Evolutionary conservation across 2,329 filamentous ascomycete genomes (phyloP).

Genomic region (Rhynchosporium agropyri): DNA sequence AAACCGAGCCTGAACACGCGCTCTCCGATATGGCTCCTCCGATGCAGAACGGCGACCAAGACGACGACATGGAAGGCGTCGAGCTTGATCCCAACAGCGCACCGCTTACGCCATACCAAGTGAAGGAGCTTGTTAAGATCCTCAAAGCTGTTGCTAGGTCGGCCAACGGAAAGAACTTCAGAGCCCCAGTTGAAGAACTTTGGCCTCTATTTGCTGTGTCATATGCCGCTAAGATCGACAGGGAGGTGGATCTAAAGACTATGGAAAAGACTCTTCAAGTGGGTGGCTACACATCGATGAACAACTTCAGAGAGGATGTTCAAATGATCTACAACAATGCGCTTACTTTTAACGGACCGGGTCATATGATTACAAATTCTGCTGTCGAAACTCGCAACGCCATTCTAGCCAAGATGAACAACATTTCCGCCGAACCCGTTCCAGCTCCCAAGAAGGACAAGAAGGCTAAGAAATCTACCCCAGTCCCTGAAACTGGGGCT

Average conservation of each 20-base stretch:
- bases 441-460: constrained; percentile 64
- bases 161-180: constrained; percentile 76
- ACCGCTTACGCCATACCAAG: constrained; percentile 59
- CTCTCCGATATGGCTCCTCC: constrained; percentile 32
- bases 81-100: constrained; percentile 9
- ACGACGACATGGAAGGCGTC: constrained; percentile 13
- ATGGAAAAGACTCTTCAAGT: constrained; percentile 81
- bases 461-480: constrained; percentile 51
- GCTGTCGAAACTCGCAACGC: constrained; percentile 61
- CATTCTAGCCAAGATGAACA: constrained; percentile 57
- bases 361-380: constrained; percentile 68
- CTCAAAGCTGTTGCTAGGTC: constrained; percentile 83
- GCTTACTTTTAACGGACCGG: constrained; percentile 76
- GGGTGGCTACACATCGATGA: constrained; percentile 65
- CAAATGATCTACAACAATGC: constrained; percentile 79
- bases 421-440: constrained; percentile 51
- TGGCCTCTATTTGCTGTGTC: constrained; percentile 77
- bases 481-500: constrained; percentile 45
- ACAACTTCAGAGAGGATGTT: constrained; percentile 74
- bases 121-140: constrained; percentile 64
- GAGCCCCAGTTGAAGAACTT: constrained; percentile 73
- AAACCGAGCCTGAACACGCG: constrained; percentile 59
- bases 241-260: constrained; percentile 81
- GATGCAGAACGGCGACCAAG: constrained; percentile 32
- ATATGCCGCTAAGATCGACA: constrained; percentile 67